phyloP scores from a whole-genome alignment of 2,329 filamentous ascomycete species.

The Colletotrichum musicola region DNA sequence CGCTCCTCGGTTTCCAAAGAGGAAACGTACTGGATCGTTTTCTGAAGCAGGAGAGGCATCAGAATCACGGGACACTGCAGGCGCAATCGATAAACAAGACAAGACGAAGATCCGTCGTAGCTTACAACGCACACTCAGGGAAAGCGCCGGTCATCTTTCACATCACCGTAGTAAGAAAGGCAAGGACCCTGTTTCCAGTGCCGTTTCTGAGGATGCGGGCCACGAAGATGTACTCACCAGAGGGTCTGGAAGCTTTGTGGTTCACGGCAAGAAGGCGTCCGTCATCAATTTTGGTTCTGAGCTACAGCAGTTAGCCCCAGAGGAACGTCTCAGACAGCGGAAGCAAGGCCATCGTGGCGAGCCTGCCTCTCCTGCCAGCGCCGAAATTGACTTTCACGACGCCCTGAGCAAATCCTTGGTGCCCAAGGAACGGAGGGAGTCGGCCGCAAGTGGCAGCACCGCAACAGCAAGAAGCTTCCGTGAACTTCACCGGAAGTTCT shows the following conservation, averaged over 20 bases:
- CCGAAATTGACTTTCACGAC: constrained; percentile 60
- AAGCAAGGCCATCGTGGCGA: constrained; percentile 63
- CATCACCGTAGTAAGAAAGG: constrained; percentile 81
- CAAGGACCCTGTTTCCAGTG: constrained; percentile 77
- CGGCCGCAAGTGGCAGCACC: constrained; percentile 74
- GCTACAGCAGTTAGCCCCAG: constrained; percentile 81
- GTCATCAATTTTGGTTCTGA: constrained; percentile 97
- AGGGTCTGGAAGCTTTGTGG: constrained; percentile 89
- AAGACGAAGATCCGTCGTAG: constrained; percentile 83
- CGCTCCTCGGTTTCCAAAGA: constrained; percentile 53
- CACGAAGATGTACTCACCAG: constrained; percentile 79
- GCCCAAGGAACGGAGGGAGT: constrained; percentile 67
- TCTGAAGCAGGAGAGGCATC: constrained; percentile 57
- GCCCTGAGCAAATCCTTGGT: constrained; percentile 59
- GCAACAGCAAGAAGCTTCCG: constrained; percentile 75
- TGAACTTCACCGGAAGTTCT: constrained; percentile 72
- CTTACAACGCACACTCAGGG: constrained; percentile 89
- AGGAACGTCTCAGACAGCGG: constrained; percentile 77
- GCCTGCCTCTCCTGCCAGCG: constrained; percentile 52
- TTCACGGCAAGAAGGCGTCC: constrained; percentile 98
- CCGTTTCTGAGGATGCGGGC: constrained; percentile 62
- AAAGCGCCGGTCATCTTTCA: constrained; percentile 76
- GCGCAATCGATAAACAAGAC: constrained; percentile 63
- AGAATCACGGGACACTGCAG: constrained; percentile 48
- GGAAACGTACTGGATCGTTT: constrained; percentile 53